Evolutionary conservation across 2,329 filamentous ascomycete genomes (phyloP).

Genomic region (Fusarium caatingaense): DNA sequence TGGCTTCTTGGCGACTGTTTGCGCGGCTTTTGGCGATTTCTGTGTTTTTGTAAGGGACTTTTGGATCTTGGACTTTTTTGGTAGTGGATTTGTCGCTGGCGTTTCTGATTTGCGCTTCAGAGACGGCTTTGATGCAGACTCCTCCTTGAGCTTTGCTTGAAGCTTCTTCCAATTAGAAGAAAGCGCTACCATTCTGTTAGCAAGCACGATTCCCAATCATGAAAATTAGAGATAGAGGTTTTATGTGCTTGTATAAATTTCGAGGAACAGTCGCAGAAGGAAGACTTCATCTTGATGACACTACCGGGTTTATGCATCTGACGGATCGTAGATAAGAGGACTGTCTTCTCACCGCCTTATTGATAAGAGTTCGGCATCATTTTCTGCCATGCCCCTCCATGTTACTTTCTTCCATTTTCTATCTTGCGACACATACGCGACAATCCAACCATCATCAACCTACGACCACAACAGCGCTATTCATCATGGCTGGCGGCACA

Average conservation of each 20-base stretch:
- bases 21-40: slow-evolving; percentile 9
- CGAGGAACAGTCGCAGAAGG: neutral
- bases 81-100: slow-evolving; percentile 41
- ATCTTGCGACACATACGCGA: slow-evolving; percentile 18
- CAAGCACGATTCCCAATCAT: neutral
- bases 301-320: slow-evolving; percentile 42
- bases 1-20: slow-evolving; percentile 24
- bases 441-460: slow-evolving; percentile 44
- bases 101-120: slow-evolving; percentile 57
- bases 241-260: slow-evolving; percentile 14
- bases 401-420: slow-evolving; percentile 26
- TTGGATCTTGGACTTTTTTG: slow-evolving; percentile 48
- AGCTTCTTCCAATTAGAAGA: slow-evolving; percentile 84
- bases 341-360: slow-evolving; percentile 39
- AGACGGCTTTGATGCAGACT: slow-evolving; percentile 54
- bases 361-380: slow-evolving; percentile 39
- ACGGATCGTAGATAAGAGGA: slow-evolving; percentile 38
- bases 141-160: slow-evolving; percentile 69
- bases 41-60: slow-evolving; percentile 15
- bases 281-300: slow-evolving; percentile 15
- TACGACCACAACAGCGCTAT: slow-evolving; percentile 28
- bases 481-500: slow-evolving; percentile 66
- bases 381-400: slow-evolving; percentile 48
- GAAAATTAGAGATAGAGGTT: neutral
- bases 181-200: slow-evolving; percentile 56